Percentiles rank a stretch among this genome's conserved stretches.
These are phyloP conservation scores for Fraxinus nigra DNA, from an alignment of 305 asterid genomes.

Conservation along the genomic window DNA sequence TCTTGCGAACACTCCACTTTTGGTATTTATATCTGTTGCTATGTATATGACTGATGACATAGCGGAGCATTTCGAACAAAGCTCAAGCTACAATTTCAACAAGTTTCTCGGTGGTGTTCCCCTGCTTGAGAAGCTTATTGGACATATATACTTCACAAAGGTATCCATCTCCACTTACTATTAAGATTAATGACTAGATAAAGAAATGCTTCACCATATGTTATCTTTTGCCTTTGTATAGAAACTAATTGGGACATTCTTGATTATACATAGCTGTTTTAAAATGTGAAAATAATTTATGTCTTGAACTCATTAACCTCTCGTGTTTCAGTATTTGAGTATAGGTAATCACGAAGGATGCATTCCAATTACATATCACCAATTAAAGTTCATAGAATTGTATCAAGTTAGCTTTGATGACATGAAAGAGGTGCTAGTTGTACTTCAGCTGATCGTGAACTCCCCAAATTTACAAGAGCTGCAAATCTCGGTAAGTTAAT, in stretches of 20 bases:
- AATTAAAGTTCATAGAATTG: conserved; percentile 65
- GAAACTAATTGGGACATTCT: not conserved
- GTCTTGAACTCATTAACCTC: conserved; percentile 12
- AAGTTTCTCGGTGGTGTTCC: conserved; percentile 84
- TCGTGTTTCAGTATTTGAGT: conserved; percentile 58
- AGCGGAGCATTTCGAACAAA: conserved; percentile 67
- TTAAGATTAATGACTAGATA: not conserved
- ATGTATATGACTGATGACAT: conserved; percentile 84
- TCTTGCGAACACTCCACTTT: conserved; percentile 63
- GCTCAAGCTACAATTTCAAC: conserved; percentile 70
- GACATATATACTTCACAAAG: conserved; percentile 83
- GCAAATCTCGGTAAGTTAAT: conserved; percentile 64
- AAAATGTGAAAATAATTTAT: not conserved
- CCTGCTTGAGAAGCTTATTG: conserved; percentile 70
- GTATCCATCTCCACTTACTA: conserved; percentile 28
- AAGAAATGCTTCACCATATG: not conserved
- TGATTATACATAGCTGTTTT: not conserved
- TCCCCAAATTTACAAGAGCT: conserved; percentile 71
- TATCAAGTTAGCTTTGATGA: conserved; percentile 89
- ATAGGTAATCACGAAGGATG: conserved; percentile 49
- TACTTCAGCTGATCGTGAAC: conserved; percentile 69
- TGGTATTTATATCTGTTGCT: conserved; percentile 56
- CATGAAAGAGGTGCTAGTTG: conserved; percentile 57
- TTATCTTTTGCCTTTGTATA: not conserved
- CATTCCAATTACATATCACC: conserved; percentile 41